Evolutionary conservation across 192 early-diverging fungal genomes (phyloP), one percentile per base, ranked within the genome.

Genomic region (Backusella luteola): DNA sequence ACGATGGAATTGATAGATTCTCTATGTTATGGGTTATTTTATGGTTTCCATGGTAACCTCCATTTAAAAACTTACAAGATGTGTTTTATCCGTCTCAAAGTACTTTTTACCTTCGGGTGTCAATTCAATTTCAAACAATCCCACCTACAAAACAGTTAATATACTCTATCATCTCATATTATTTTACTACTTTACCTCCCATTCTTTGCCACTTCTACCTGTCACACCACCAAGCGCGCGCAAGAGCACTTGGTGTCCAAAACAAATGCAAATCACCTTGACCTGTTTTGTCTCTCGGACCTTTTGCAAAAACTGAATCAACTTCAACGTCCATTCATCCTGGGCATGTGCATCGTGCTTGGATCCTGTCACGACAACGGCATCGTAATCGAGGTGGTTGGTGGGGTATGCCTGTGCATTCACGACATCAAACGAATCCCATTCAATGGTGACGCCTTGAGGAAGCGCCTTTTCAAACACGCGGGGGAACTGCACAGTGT

Each of bases 191-290:
- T 81, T 85, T 76, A 91, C 88, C 84, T 96, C 95, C 94, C 93
- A 94, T 12, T 93, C 95, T 5, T 80, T 72, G 0, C 84, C 78
- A 81, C 91, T 93, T 73, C 86, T 86, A 21, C 67, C 75, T 11
- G 85, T 83, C 12, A 85, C 75, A 8, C 90, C 92, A 15, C 91
- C 91, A 66, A 84, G 77, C 1, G 93, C 93, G 42, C 87, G 85
- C 12, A 90, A 92, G 46, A 96, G 81, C 41, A 94, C 85, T 79
- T 96, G 95, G 69, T 96, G 95, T 14, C 95, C 95, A 86, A 95
- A 96, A 67, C 95, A 96, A 38, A 96, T 79, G 4, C 93, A 92
- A 68, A 95, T 63, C 12, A 93, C 68, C 74, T 85, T 88, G 35
- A 87, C 66, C 49, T 83, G 74, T 3, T 69, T 76, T 7, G 81